Evolutionary conservation across 2,329 filamentous ascomycete genomes (phyloP), one percentile per base, ranked within the genome.

Genomic region (Orbilia blumenaviensis): DNA sequence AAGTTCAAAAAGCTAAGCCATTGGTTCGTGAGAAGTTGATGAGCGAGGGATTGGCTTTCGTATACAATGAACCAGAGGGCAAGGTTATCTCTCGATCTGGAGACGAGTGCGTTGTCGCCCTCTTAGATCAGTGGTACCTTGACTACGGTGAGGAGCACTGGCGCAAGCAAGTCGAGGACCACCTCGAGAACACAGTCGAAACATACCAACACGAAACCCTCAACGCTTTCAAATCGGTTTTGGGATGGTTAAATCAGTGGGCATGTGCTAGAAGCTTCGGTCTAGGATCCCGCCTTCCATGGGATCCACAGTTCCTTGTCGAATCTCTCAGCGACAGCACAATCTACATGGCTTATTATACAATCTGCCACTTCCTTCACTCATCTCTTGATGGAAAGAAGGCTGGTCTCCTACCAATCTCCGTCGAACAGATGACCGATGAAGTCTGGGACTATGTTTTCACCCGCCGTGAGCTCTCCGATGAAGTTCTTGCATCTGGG

Each of bases 401-500:
- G 50, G 87, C 88, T 79, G 93, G 92, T 78, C 81, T 87, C 34
- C 86, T 89, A 62, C 88, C 90, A 78, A 87, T 98, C 79, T 88
- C 87, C 46, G 86, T 93, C 0, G 92, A 95, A 71, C 93, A 97
- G 83, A 94, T 98, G 91, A 93, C 88, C 7, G 94, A 97, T 79
- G 93, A 96, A 80, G 92, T 97, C 52, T 99, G 94, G 93, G 94
- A 99, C 84, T 97, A 96, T 82, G 85, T 98, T 79, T 97, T 98
- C 85, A 90, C 89, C 82, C 89, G 92, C 68, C 88, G 89, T 16
- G 90, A 93, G 56, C 83, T 90, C 66, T 87, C 86, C 77, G 88
- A 94, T 27, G 88, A 90, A 14, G 84, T 92, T 38, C 83, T 90
- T 58, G 85, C 88, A 69, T 91, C 89, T 73, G 90, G 90, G 41